A percentile compares a stretch with the other conserved stretches of the same genome.
Evolutionary conservation across 2,329 filamentous ascomycete genomes (phyloP).

Genomic region (Lachnellula subtilissima): DNA sequence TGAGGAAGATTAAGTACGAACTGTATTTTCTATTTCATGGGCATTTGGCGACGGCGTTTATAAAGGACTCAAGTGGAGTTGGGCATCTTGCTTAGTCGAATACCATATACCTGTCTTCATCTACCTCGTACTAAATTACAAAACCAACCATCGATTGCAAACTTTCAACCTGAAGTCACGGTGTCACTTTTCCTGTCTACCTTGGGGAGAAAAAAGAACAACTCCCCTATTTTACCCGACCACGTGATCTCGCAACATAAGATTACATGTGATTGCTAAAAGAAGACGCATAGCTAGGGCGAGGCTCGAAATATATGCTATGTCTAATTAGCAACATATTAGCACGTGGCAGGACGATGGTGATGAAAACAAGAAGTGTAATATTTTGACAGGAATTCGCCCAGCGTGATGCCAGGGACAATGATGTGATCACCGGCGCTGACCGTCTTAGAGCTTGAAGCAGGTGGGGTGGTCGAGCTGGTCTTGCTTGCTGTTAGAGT

Average conservation of each 20-base stretch:
- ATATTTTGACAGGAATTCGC: background rate
- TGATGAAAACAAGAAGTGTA: too few species aligned
- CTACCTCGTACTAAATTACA: too few species aligned
- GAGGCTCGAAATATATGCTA: too few species aligned
- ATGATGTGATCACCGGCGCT: background rate
- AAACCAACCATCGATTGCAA: too few species aligned
- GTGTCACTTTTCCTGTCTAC: background rate
- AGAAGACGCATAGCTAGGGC: too few species aligned
- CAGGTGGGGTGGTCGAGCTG: background rate
- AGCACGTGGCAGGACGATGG: too few species aligned
- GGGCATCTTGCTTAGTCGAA: background rate
- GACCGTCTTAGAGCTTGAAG: background rate
- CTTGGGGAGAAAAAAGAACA: too few species aligned
- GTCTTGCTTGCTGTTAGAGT: background rate
- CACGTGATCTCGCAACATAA: background rate
- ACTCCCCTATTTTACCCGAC: background rate
- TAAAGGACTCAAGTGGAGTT: too few species aligned
- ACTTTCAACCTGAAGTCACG: background rate
- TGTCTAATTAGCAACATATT: too few species aligned
- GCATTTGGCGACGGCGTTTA: conserved; percentile 13
- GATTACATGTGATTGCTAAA: background rate
- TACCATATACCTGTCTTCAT: background rate
- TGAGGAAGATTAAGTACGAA: conserved; percentile 7
- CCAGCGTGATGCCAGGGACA: conserved; percentile 2
- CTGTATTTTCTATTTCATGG: conserved; percentile 1